Evolutionary conservation across 2,329 filamentous ascomycete species (phyloP).

Genomic region (Venturia pyrina): DNA sequence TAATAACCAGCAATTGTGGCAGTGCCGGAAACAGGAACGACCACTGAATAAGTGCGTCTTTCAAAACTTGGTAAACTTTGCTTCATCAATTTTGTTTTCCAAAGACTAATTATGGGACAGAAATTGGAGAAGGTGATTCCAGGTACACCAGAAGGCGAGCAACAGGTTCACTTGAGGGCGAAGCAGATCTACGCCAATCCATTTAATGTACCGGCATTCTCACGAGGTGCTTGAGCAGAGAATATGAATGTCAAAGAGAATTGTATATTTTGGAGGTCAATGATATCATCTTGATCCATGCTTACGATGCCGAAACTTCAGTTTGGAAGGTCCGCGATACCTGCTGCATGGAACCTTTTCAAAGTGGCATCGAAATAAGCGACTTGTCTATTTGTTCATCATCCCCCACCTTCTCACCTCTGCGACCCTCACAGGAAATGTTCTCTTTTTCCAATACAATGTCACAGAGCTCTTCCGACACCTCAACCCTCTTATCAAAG

Average conservation of each 20-base stretch:
- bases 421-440: too few relatives aligned
- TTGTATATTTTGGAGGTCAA: background rate
- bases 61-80: conserved; percentile 67
- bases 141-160: conserved; percentile 38
- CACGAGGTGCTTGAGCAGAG: background rate
- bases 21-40: conserved; percentile 82
- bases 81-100: background rate
- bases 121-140: conserved; percentile 44
- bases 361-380: too few relatives aligned
- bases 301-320: too few relatives aligned
- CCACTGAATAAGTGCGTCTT: conserved; percentile 91
- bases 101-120: conserved; percentile 20
- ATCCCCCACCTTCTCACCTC: too few relatives aligned
- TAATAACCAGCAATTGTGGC: conserved; percentile 96
- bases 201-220: conserved; percentile 1
- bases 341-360: too few relatives aligned
- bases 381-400: too few relatives aligned
- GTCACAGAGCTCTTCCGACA: too few relatives aligned
- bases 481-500: too few relatives aligned
- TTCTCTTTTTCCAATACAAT: too few relatives aligned
- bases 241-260: background rate
- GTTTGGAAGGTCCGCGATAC: too few relatives aligned
- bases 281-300: background rate
- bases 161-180: conserved; percentile 36
- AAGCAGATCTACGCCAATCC: conserved; percentile 30